phyloP scores from a whole-genome alignment of 352 stramenopile genomes.

The Globisporangium carolinianum region DNA sequence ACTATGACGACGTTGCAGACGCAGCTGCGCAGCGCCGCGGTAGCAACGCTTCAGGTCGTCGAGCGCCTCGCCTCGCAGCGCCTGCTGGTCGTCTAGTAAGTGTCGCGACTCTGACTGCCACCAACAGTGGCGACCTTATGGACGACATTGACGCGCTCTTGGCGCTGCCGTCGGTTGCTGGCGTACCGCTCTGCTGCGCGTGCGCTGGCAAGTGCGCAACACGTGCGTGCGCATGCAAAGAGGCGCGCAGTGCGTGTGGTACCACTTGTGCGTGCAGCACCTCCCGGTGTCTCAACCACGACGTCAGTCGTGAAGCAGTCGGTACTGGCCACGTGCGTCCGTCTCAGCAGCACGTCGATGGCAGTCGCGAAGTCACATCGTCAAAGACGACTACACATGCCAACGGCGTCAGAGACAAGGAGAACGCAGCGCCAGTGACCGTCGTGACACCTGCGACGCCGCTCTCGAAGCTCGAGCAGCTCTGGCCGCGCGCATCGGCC shows the following conservation, averaged over 20 bases:
- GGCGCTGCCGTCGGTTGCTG: constrained; percentile 22
- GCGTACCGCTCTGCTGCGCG: constrained; percentile 36
- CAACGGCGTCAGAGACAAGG: constrained; percentile 12
- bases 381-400: not conserved
- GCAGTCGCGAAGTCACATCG: too few species aligned
- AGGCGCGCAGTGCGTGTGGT: constrained; percentile 31
- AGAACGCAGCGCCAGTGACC: constrained; percentile 9
- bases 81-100: not conserved
- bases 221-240: constrained; percentile 58
- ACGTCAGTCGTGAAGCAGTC: not conserved
- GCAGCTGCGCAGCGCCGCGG: constrained; percentile 3
- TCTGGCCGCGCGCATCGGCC: constrained; percentile 1
- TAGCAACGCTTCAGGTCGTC: not conserved
- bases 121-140: constrained; percentile 17
- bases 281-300: constrained; percentile 49
- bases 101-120: not conserved
- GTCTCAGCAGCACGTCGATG: not conserved
- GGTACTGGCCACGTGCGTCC: not conserved
- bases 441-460: not conserved
- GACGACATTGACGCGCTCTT: constrained; percentile 56
- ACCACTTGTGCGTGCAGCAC: constrained; percentile 47
- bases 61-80: too few species aligned
- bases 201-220: constrained; percentile 75
- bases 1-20: constrained; percentile 47
- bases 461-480: constrained; percentile 8